These are phyloP conservation scores for Porcisia hertigi DNA, from an alignment of 208 protist species.

Conservation along the genomic window DNA sequence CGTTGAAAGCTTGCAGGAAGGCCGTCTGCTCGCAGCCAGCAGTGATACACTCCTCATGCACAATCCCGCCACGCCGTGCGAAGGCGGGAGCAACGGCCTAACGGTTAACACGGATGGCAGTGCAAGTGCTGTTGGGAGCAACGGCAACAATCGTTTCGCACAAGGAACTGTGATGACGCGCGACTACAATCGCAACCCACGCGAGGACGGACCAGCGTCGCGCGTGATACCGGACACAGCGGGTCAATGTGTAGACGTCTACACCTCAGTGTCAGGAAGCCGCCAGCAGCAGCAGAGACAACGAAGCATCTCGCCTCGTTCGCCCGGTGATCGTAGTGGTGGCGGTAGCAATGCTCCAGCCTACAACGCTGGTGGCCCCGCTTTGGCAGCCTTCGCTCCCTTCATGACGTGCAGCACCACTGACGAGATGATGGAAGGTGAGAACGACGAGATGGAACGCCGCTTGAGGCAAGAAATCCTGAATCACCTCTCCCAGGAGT, in stretches of 20 bases:
- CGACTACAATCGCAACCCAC: slow-evolving; percentile 30
- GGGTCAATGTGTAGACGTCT: neutral
- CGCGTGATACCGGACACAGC: slow-evolving; percentile 11
- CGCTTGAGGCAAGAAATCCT: slow-evolving; percentile 71
- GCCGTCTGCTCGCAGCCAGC: slow-evolving; percentile 6
- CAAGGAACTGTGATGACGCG: slow-evolving; percentile 27
- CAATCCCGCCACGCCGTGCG: neutral
- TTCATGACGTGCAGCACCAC: slow-evolving; percentile 22
- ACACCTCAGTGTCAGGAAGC: neutral
- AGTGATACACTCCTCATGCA: neutral
- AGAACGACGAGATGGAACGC: slow-evolving; percentile 54
- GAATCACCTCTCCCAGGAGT: slow-evolving; percentile 56
- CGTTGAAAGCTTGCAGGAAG: slow-evolving; percentile 2
- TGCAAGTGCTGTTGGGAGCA: neutral
- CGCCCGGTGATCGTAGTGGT: neutral
- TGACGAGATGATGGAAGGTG: slow-evolving; percentile 34
- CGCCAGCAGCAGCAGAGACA: slow-evolving; percentile 4
- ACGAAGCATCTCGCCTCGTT: neutral
- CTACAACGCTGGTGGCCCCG: neutral
- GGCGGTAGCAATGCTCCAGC: neutral
- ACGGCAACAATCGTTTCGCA: slow-evolving; percentile 16
- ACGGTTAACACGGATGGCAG: neutral
- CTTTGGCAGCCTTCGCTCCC: slow-evolving; percentile 10
- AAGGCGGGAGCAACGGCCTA: neutral
- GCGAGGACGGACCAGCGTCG: slow-evolving; percentile 33